These are phyloP conservation scores for Metschnikowia aberdeeniae DNA, from an alignment of 805 yeast genomes.

Conservation along the genomic window DNA sequence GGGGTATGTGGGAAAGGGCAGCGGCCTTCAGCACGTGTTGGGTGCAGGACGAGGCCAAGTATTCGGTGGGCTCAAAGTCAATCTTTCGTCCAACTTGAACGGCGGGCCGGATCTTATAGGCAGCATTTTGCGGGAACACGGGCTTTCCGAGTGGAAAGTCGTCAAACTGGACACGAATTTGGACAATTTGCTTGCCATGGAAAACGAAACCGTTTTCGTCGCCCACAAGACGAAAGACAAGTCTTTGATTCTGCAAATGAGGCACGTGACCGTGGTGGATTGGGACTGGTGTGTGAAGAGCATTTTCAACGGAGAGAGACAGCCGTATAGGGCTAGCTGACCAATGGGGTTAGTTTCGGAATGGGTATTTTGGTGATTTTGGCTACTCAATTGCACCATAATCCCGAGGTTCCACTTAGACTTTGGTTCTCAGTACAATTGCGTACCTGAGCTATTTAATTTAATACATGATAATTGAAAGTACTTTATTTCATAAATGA, in stretches of 20 bases:
- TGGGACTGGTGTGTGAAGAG: slow-evolving; percentile 65
- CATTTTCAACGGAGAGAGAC: slow-evolving; percentile 36
- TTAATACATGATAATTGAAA: no score
- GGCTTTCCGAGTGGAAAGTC: slow-evolving; percentile 32
- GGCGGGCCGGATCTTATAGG: slow-evolving; percentile 58
- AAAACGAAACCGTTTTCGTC: slow-evolving; percentile 21
- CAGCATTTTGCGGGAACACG: slow-evolving; percentile 59
- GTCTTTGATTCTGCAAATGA: slow-evolving; percentile 5
- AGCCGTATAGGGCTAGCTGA: slow-evolving; percentile 2
- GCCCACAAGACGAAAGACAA: slow-evolving; percentile 36
- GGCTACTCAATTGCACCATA: no score
- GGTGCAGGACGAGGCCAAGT: slow-evolving; percentile 20
- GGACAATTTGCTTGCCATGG: slow-evolving; percentile 16
- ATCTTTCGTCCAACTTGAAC: slow-evolving; percentile 52
- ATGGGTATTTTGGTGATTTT: no score
- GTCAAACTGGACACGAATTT: slow-evolving; percentile 18
- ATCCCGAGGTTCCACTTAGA: no score
- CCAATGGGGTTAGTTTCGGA: no score
- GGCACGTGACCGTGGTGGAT: slow-evolving; percentile 40
- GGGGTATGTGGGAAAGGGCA: slow-evolving; percentile 18
- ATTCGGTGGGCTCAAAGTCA: slow-evolving; percentile 48
- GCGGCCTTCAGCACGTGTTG: slow-evolving; percentile 11
- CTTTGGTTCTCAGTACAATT: no score
- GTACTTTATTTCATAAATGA: no score
- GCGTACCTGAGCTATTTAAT: no score